Evolutionary conservation across 2,329 filamentous ascomycete species (phyloP), one percentile per base, ranked within the genome.

Genomic region (Alternaria atra): DNA sequence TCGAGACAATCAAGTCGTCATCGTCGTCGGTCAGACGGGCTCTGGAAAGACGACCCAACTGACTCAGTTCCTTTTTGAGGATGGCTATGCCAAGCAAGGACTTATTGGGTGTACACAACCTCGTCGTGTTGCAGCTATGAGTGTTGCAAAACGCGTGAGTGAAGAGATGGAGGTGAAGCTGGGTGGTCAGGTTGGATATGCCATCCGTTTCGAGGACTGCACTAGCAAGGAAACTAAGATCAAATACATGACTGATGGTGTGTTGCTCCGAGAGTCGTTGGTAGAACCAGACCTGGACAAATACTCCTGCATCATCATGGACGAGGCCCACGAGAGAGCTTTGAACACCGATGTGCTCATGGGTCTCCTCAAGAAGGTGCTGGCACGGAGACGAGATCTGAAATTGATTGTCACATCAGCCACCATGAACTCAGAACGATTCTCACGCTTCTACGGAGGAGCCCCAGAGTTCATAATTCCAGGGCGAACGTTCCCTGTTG

Each of bases 181-280:
- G 9, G 95, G 95, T 50, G 90, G 90, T 58, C 87, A 90, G 0
- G 96, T 99, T 37, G 95, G 95, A 30, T 99, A 99, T 78, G 93
- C 95, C 1, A 99, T 99, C 76, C 93, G 95, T 55, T 99, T 99
- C 73, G 95, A 99, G 76, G 96, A 99, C 77, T 97, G 94, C 79
- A 99, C 95, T 1, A 97, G 93, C 82, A 93, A 93, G 69, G 91
- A 98, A 59, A 99, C 95, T 0, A 85, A 90, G 61, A 98, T 99
- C 82, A 99, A 99, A 80, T 99, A 99, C 79, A 97, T 99, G 94
- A 99, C 95, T 0, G 96, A 99, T 73, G 95, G 95, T 82, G 92
- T 99, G 23, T 83, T 99, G 44, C 86, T 99, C 32, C 88, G 95
- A 81, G 96, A 99, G 74, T 97, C 93, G 6, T 84, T 99, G 10